phyloP scores from a whole-genome alignment of 1,284 basidiomycete genomes.

The Cryptococcus neoformans region DNA sequence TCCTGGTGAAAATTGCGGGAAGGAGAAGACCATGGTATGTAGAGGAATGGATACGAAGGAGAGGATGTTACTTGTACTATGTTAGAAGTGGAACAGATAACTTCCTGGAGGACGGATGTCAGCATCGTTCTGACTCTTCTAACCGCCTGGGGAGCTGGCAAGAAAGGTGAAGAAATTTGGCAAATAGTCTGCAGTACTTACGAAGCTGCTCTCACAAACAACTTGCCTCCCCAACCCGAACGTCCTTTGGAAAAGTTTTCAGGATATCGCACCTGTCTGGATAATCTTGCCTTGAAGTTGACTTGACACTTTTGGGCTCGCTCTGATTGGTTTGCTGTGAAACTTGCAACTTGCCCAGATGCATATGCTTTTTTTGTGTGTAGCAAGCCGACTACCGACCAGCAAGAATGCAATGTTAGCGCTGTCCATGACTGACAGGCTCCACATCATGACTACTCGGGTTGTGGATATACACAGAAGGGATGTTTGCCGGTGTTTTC shows the following conservation, averaged over 20 bases:
- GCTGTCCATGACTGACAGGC: not conserved
- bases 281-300: not conserved
- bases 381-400: not conserved
- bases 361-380: not conserved
- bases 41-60: not conserved
- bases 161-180: too few relatives aligned
- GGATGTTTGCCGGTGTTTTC: not conserved
- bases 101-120: too few relatives aligned
- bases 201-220: too few relatives aligned
- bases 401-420: not conserved
- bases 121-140: too few relatives aligned
- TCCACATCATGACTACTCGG: not conserved
- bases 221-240: too few relatives aligned
- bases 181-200: too few relatives aligned
- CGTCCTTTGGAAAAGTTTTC: too few relatives aligned
- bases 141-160: too few relatives aligned
- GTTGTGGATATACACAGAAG: not conserved
- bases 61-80: too few relatives aligned
- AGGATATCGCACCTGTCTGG: not conserved
- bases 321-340: too few relatives aligned
- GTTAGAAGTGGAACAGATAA: too few relatives aligned
- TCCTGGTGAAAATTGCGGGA: slow-evolving; percentile 18
- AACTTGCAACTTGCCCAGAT: too few relatives aligned
- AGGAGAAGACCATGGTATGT: slow-evolving; percentile 14
- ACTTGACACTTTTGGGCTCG: not conserved